Evolutionary conservation across 495 filamentous ascomycete species (phyloP), one percentile per base, ranked within the genome.

Genomic region (Aspergillus baeticus): DNA sequence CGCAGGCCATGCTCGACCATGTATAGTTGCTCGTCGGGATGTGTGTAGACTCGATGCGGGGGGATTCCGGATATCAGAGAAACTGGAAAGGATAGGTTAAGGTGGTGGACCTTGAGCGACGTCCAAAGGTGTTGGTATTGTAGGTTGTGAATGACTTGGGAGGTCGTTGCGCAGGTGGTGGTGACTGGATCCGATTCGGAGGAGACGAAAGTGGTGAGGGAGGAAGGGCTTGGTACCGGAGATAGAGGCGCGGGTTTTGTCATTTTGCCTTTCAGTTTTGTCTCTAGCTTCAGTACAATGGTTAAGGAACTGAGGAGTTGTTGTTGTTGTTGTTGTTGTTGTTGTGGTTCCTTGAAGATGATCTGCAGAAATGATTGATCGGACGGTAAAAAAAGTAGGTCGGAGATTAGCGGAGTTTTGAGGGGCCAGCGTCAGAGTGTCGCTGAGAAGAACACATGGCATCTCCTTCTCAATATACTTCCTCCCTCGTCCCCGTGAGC

Each of bases 11-110:
- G 67, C 69, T 89, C 85, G 51, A 96, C 72, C 68, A 90, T 81
- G 59, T 84, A 87, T 38, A 92, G 81, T 71, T 96, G 91, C 71
- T 95, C 90, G 69, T 97, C 94, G 6, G 94, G 94, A 69, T 98
- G 92, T 50, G 89, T 81, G 73, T 98, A 98, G 20, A 96, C 80
- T 6, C 85, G 83, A 46, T 87, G 82, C 6, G 94, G 91, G 7
- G 94, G 92, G n/a, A 96, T 77, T 5, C 94, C 94, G 5, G 90
- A 90, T 45, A 98, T 78, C 57, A 98, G 69, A 2, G 84, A 87
- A 34, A 85, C 76, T 6, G 80, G 77, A 4, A 18, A 33, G 43
- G 45, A 20, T 34, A 51, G 33, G 14, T 39, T 68, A 43, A 22
- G 74, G 62, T 69, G 59, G 71, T 92, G 85, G 23, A 84, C 71